Conservation (phyloP, 2,329 filamentous ascomycete species). For the Apiospora hydei region DNA sequence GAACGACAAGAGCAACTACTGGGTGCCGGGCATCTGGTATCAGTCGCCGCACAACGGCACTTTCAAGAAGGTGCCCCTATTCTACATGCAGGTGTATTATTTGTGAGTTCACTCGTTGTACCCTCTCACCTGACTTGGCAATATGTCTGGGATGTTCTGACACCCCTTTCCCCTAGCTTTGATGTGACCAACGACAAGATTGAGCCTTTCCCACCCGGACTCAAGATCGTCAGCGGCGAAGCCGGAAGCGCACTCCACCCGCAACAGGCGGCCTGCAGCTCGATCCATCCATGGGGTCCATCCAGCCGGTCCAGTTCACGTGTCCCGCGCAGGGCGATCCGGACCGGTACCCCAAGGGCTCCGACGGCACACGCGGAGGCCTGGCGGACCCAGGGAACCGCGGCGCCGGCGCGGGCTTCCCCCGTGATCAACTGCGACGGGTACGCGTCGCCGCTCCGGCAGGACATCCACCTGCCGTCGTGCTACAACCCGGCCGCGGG, state of each 20-base stretch:
- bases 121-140: background rate
- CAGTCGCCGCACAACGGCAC: slow-evolving; percentile 66
- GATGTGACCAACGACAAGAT: slow-evolving; percentile 70
- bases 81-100: slow-evolving; percentile 82
- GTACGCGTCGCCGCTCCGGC: slow-evolving; percentile 65
- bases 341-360: slow-evolving; percentile 62
- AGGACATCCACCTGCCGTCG: slow-evolving; percentile 75
- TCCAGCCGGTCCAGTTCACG: slow-evolving; percentile 59
- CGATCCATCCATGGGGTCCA: slow-evolving; percentile 45
- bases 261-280: slow-evolving; percentile 48
- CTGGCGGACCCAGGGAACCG: slow-evolving; percentile 61
- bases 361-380: slow-evolving; percentile 62
- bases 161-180: slow-evolving; percentile 50
- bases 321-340: slow-evolving; percentile 63
- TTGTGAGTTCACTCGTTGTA: slow-evolving; percentile 53
- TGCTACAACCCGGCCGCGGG: slow-evolving; percentile 74
- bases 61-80: slow-evolving; percentile 71
- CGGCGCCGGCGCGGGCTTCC: slow-evolving; percentile 71
- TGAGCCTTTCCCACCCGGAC: slow-evolving; percentile 72
- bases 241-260: slow-evolving; percentile 64
- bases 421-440: slow-evolving; percentile 74
- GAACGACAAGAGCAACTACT: slow-evolving; percentile 78
- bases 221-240: slow-evolving; percentile 76
- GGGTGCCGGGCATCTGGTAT: slow-evolving; percentile 77
- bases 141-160: background rate